phyloP scores from a whole-genome alignment of 371 early-diverging fungal genomes.

The Capillidium rhysosporum region DNA sequence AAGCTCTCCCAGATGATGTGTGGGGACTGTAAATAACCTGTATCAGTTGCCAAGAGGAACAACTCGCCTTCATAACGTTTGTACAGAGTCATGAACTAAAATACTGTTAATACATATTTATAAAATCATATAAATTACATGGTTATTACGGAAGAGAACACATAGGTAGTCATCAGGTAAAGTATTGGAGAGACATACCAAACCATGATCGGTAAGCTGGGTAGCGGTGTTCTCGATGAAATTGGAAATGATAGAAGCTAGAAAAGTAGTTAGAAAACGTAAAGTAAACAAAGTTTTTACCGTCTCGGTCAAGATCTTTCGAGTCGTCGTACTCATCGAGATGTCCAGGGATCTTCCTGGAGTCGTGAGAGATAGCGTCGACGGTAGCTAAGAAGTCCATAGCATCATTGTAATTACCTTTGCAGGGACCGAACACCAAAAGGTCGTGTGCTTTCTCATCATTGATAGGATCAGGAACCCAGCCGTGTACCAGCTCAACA shows the following conservation, averaged over 20 bases:
- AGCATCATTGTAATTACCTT: constrained; percentile 48
- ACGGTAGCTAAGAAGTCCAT: constrained; percentile 57
- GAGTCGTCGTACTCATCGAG: not conserved
- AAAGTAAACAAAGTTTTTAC: not conserved
- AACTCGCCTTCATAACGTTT: constrained; percentile 37
- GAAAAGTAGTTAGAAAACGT: not conserved
- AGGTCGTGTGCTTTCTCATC: constrained; percentile 32
- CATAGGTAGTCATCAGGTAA: constrained; percentile 37
- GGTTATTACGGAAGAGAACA: constrained; percentile 84
- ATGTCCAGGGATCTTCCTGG: not conserved
- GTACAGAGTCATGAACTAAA: constrained; percentile 58
- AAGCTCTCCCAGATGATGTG: constrained; percentile 60
- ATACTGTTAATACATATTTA: not conserved
- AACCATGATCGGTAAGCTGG: constrained; percentile 67
- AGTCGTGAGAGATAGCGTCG: constrained; percentile 25
- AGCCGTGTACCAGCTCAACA: constrained; percentile 73
- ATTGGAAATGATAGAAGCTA: constrained; percentile 28
- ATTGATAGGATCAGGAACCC: constrained; percentile 58
- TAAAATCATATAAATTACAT: constrained; percentile 23
- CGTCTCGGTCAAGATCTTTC: constrained; percentile 8
- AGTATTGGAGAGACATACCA: constrained; percentile 31
- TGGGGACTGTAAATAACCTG: constrained; percentile 40
- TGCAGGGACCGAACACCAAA: constrained; percentile 18
- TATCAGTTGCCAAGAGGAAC: constrained; percentile 71
- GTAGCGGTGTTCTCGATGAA: constrained; percentile 59